Percentiles rank a stretch among this genome's conserved stretches.
These are phyloP conservation scores for Echeveria elegans DNA, from an alignment of 164 flowering plant genomes.

Conservation along the genomic window DNA sequence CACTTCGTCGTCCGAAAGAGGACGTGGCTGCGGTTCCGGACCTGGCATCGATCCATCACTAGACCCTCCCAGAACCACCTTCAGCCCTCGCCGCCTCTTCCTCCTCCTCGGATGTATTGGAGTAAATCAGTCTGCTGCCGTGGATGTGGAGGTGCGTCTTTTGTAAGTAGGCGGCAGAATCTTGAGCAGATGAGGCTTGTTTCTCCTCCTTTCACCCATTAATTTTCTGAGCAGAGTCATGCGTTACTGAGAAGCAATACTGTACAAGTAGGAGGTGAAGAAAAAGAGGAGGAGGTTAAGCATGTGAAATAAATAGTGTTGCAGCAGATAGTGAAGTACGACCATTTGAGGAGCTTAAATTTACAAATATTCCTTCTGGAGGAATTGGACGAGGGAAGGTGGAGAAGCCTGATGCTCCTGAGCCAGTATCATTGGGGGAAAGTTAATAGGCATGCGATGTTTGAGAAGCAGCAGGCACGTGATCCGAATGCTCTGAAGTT, in stretches of 20 bases:
- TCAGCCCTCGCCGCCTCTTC: background rate
- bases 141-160: background rate
- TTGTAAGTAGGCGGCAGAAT: background rate
- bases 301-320: background rate
- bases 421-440: background rate
- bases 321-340: background rate
- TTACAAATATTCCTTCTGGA: background rate
- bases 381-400: background rate
- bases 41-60: background rate
- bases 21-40: background rate
- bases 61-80: background rate
- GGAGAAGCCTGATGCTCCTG: conserved; percentile 1
- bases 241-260: background rate
- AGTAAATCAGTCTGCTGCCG: background rate
- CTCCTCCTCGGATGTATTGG: background rate
- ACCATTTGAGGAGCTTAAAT: background rate
- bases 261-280: background rate
- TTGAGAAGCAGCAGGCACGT: background rate
- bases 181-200: background rate
- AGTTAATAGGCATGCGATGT: conserved; percentile 1
- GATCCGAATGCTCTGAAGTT: conserved; percentile 16
- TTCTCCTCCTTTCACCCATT: background rate
- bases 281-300: background rate
- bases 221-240: background rate
- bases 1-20: background rate